phyloP scores from a whole-genome alignment of 306 rosid genomes.

The Canavalia ensiformis region DNA sequence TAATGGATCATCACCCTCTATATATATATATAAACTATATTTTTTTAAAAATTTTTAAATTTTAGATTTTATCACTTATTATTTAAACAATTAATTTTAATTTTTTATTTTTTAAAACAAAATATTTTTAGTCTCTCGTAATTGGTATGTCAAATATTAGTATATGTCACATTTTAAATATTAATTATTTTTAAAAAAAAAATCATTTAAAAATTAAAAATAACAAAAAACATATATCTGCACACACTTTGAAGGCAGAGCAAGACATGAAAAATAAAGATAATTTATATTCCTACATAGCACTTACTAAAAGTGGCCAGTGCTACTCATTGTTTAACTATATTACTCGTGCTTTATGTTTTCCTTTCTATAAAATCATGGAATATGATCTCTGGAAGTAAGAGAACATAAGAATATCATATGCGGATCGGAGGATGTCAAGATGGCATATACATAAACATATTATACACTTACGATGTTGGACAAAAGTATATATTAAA shows the following conservation, averaged over 20 bases:
- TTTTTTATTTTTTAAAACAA: too few relatives aligned
- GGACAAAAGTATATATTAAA: conserved; percentile 40
- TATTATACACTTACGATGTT: conserved; percentile 40
- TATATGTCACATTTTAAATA: too few relatives aligned
- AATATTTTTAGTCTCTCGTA: too few relatives aligned
- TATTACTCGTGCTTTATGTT: background rate
- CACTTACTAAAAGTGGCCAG: background rate
- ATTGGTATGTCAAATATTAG: too few relatives aligned
- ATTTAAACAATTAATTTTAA: too few relatives aligned
- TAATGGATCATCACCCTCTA: too few relatives aligned
- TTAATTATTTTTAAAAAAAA: too few relatives aligned
- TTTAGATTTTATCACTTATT: too few relatives aligned
- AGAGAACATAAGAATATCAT: background rate
- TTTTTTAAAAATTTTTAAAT: too few relatives aligned
- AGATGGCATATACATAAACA: conserved; percentile 5
- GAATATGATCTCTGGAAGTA: conserved; percentile 10
- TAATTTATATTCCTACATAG: background rate
- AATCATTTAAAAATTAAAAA: too few relatives aligned
- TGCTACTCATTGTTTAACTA: background rate
- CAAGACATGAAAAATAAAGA: conserved; percentile 3
- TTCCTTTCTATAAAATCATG: background rate
- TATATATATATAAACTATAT: too few relatives aligned
- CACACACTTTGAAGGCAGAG: background rate
- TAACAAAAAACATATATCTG: background rate
- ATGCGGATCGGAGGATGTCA: background rate